Conservation (phyloP, 179 eudicot genomes). For the Patellifolia procumbens region DNA sequence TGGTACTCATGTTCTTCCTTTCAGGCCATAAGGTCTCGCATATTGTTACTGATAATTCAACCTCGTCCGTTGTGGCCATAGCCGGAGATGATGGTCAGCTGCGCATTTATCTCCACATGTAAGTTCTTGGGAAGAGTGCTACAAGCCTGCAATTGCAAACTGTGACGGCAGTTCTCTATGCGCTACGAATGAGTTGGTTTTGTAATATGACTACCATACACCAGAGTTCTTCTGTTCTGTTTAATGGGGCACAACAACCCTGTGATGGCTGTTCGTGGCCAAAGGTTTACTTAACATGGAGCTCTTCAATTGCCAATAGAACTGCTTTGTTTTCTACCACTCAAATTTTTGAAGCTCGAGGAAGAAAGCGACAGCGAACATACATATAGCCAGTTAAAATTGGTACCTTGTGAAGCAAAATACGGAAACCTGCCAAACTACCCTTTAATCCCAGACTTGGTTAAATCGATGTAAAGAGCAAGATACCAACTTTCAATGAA, state of each 20-base stretch:
- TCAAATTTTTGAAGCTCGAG: not conserved
- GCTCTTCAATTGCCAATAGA: not conserved
- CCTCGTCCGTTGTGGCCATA: conserved; percentile 56
- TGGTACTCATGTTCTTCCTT: not conserved
- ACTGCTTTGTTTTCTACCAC: not conserved
- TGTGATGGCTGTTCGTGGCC: not conserved
- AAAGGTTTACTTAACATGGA: not conserved
- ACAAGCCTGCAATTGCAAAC: not conserved
- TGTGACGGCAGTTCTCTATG: not conserved
- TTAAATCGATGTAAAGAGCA: not conserved
- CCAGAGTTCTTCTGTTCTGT: not conserved
- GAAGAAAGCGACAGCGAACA: not conserved
- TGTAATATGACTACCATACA: conserved; percentile 1
- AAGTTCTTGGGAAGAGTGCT: conserved; percentile 6
- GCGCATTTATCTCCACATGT: conserved; percentile 45
- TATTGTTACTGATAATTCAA: conserved; percentile 52
- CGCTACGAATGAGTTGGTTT: conserved; percentile 1
- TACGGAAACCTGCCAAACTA: not conserved
- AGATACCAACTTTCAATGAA: not conserved
- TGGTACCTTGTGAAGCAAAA: not conserved
- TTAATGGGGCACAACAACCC: not conserved
- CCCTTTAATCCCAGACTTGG: not conserved
- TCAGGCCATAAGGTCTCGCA: conserved; percentile 61
- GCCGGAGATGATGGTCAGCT: conserved; percentile 56
- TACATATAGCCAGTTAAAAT: not conserved